Percentiles rank a stretch among this genome's conserved stretches.
phyloP scores from a whole-genome alignment of 108 stramenopile species.

The Licmophora abbreviata region DNA sequence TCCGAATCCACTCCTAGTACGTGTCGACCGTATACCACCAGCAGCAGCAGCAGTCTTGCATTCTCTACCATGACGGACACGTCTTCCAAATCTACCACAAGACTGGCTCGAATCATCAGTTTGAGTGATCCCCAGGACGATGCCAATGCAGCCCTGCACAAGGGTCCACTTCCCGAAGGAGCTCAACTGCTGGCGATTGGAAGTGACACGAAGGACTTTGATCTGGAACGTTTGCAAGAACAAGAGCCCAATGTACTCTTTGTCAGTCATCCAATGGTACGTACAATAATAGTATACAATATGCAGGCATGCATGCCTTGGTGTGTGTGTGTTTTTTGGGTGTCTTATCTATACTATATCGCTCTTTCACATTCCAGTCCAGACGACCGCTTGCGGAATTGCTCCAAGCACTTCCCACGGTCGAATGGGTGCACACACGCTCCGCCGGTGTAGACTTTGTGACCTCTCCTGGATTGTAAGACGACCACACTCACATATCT shows the following conservation, averaged over 20 bases:
- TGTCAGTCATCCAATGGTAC: conserved; percentile 51
- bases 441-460: conserved; percentile 79
- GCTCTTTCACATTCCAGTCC: no score
- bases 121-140: conserved; percentile 43
- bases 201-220: conserved; percentile 45
- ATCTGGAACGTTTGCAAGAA: conserved; percentile 24
- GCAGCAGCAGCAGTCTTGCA: no score
- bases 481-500: no score
- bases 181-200: conserved; percentile 50
- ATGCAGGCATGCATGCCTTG: no score
- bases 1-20: no score
- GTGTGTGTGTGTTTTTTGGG: no score
- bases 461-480: conserved; percentile 31
- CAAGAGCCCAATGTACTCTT: conserved; percentile 65
- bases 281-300: no score
- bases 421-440: conserved; percentile 79
- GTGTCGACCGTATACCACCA: no score
- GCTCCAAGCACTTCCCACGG: conserved; percentile 32
- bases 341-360: no score
- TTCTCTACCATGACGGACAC: no score
- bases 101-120: conserved; percentile 55
- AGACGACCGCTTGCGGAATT: conserved; percentile 45
- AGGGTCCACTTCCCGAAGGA: conserved; percentile 50
- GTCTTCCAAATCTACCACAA: conserved; percentile 16
- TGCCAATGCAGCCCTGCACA: conserved; percentile 35